Conservation (phyloP, 768 basidiomycete genomes). For the Hortiboletus flavorubellus region DNA sequence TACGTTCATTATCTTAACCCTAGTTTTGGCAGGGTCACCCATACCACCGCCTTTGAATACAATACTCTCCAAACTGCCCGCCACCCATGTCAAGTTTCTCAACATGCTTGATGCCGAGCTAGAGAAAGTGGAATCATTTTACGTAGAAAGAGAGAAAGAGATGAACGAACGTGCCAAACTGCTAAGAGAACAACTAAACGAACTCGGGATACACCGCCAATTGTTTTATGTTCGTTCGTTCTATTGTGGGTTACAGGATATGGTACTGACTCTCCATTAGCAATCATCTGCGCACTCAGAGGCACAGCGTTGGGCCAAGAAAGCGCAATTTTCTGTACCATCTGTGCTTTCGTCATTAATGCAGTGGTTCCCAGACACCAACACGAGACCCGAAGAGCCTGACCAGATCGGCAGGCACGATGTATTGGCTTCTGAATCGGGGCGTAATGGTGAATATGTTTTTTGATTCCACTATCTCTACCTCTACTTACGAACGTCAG, state of each 20-base stretch:
- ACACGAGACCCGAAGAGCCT: neutral
- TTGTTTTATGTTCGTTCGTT: conserved; percentile 47
- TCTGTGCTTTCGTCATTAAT: conserved; percentile 2
- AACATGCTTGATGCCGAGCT: conserved; percentile 70
- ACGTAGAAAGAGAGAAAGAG: conserved; percentile 62
- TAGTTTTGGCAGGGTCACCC: neutral
- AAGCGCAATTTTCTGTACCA: neutral
- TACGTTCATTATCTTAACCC: neutral
- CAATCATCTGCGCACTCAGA: conserved; percentile 5
- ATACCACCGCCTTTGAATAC: conserved; percentile 40
- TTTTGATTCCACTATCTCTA: neutral
- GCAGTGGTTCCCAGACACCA: neutral
- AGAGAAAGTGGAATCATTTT: conserved; percentile 85
- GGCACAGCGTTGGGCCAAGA: conserved; percentile 10
- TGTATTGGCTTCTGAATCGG: conserved; percentile 17
- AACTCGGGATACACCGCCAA: conserved; percentile 66
- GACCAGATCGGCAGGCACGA: neutral
- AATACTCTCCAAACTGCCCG: conserved; percentile 52
- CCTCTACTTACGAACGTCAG: neutral
- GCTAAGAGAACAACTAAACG: conserved; percentile 66
- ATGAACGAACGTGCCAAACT: conserved; percentile 44
- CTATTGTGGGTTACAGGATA: neutral
- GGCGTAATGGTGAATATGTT: conserved; percentile 11
- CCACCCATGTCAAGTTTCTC: conserved; percentile 69
- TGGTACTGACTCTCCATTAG: conserved; percentile 1